These are phyloP conservation scores for Malbranchea zuffiana DNA, from an alignment of 2,329 filamentous ascomycete species.

Conservation along the genomic window DNA sequence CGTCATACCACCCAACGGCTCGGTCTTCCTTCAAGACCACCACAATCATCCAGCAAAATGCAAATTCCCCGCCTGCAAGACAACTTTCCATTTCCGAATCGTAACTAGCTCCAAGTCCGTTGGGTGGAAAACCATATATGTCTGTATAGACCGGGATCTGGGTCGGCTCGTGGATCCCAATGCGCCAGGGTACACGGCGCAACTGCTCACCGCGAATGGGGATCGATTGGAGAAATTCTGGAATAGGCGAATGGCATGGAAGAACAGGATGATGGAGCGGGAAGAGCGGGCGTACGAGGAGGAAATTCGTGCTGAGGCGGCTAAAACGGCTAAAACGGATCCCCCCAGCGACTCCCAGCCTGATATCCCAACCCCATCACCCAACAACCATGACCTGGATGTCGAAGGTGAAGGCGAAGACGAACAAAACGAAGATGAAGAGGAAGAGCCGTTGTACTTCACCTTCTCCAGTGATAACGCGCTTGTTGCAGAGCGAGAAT, in stretches of 20 bases:
- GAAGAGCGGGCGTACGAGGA: constrained; percentile 10
- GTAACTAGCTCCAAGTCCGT: constrained; percentile 2
- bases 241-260: constrained; percentile 11
- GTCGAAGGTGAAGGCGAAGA: too few species aligned
- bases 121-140: constrained; percentile 11
- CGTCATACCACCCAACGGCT: constrained; percentile 1
- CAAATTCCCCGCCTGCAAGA: constrained; percentile 10
- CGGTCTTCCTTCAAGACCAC: not conserved
- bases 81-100: constrained; percentile 6
- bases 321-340: too few species aligned
- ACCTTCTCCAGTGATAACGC: too few species aligned
- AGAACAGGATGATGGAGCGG: constrained; percentile 7
- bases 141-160: constrained; percentile 9
- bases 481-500: too few species aligned
- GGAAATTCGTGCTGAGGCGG: too few species aligned
- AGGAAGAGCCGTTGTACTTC: too few species aligned
- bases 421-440: too few species aligned
- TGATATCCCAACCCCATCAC: too few species aligned
- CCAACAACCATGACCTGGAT: too few species aligned
- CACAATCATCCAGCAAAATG: constrained; percentile 8
- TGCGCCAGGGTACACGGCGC: constrained; percentile 6
- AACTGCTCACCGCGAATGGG: constrained; percentile 7
- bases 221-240: constrained; percentile 7
- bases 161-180: not conserved
- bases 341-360: too few species aligned